Conservation (phyloP, 257 asterid species). For the Nicotiana paniculata region DNA sequence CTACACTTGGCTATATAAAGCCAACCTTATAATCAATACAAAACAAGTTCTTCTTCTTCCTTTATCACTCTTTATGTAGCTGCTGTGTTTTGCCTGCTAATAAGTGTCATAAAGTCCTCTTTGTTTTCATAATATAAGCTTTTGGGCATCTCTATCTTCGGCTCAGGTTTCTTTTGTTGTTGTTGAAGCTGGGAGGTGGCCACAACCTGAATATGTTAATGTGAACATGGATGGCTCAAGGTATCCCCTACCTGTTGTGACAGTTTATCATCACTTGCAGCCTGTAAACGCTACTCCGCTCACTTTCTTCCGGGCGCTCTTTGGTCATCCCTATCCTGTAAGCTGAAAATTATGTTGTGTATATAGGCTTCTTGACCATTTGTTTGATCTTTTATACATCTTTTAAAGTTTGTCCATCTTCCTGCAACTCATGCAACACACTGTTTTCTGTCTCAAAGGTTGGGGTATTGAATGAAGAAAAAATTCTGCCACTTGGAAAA, state of each 20-base stretch:
- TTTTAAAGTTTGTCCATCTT: slow-evolving; percentile 11
- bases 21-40: too few species aligned
- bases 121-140: neutral
- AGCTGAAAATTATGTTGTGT: slow-evolving; percentile 29
- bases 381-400: neutral
- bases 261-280: slow-evolving; percentile 65
- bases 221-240: slow-evolving; percentile 87
- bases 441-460: slow-evolving; percentile 37
- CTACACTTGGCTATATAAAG: too few species aligned
- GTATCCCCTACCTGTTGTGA: slow-evolving; percentile 72
- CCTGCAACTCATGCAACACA: neutral
- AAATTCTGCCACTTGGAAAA: slow-evolving; percentile 78
- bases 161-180: slow-evolving; percentile 83
- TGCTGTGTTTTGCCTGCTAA: neutral
- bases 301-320: slow-evolving; percentile 78
- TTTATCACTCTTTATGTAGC: neutral
- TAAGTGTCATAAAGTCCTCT: neutral
- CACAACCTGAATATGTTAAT: slow-evolving; percentile 51
- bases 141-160: neutral
- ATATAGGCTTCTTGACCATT: neutral
- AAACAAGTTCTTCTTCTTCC: too few species aligned
- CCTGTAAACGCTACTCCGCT: slow-evolving; percentile 61
- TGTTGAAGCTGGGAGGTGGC: slow-evolving; percentile 53
- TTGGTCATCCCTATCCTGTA: slow-evolving; percentile 82
- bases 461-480: slow-evolving; percentile 81